Evolutionary conservation across 306 rosid species (phyloP).

Genomic region (Casuarina equisetifolia): DNA sequence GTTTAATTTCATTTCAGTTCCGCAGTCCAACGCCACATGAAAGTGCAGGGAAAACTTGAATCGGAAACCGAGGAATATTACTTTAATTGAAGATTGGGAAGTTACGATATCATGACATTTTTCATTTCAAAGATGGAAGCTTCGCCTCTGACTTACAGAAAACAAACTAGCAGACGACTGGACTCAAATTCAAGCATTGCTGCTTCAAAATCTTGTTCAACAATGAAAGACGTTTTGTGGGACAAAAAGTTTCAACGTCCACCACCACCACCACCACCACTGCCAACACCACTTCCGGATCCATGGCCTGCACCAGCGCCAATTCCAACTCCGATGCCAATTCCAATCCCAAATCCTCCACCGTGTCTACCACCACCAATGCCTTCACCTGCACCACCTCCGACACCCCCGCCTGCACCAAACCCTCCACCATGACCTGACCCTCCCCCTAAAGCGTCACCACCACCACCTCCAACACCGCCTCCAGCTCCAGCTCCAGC

Average conservation of each 20-base stretch:
- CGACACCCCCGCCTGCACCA: constrained; percentile 53
- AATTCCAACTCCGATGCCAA: constrained; percentile 43
- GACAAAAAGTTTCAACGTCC: constrained; percentile 19
- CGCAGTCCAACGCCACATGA: too few species aligned
- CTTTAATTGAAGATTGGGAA: too few species aligned
- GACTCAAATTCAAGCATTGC: background rate
- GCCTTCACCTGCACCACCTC: constrained; percentile 35
- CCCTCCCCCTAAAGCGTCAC: constrained; percentile 50
- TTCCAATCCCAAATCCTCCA: constrained; percentile 30
- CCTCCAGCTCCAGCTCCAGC: too few species aligned
- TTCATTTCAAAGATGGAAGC: background rate
- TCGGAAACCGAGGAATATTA: too few species aligned
- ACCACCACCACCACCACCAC: constrained; percentile 33
- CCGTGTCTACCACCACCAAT: constrained; percentile 30
- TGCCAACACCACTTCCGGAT: constrained; percentile 36
- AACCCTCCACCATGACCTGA: constrained; percentile 46
- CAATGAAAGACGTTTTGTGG: background rate
- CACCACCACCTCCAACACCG: constrained; percentile 28
- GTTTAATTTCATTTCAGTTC: too few species aligned
- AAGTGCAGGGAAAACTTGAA: too few species aligned
- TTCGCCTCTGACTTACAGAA: background rate
- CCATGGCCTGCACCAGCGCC: constrained; percentile 37
- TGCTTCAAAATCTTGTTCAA: background rate
- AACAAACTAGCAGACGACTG: background rate
- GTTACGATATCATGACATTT: background rate